Evolutionary conservation across 257 asterid species (phyloP).

Genomic region (Solanum pinnatisectum): DNA sequence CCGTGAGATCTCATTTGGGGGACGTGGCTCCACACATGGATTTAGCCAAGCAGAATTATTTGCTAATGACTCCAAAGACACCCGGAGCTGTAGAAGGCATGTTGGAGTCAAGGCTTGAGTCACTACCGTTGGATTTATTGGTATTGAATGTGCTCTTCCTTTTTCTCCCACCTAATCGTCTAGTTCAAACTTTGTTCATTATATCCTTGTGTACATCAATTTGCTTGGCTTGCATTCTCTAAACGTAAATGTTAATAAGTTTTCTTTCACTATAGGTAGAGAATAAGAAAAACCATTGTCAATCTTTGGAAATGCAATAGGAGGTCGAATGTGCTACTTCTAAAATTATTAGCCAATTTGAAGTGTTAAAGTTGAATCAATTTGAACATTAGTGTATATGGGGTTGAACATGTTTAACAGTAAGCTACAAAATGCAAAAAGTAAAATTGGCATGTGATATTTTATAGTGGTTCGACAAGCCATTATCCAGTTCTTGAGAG

Average conservation of each 20-base stretch:
- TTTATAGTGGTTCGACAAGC: neutral
- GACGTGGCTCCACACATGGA: slow-evolving; percentile 19
- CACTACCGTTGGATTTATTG: slow-evolving; percentile 85
- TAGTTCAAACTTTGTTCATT: neutral
- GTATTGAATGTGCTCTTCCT: slow-evolving; percentile 23
- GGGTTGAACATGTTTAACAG: neutral
- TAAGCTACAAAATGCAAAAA: neutral
- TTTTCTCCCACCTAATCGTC: neutral
- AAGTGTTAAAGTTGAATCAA: neutral
- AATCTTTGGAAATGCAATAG: neutral
- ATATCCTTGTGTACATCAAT: neutral
- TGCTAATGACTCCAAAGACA: slow-evolving; percentile 62
- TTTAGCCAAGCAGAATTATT: slow-evolving; percentile 23
- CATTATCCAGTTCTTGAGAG: neutral
- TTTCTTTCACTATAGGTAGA: neutral
- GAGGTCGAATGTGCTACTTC: neutral
- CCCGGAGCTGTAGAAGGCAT: slow-evolving; percentile 36
- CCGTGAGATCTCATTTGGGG: slow-evolving; percentile 44
- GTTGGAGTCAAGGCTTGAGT: slow-evolving; percentile 73
- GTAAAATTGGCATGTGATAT: neutral
- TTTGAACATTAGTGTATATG: neutral
- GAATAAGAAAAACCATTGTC: neutral
- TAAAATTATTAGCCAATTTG: neutral
- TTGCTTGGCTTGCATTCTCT: neutral
- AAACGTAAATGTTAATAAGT: neutral